phyloP scores from a whole-genome alignment of 2,329 filamentous ascomycete genomes.

The Boeremia exigua region DNA sequence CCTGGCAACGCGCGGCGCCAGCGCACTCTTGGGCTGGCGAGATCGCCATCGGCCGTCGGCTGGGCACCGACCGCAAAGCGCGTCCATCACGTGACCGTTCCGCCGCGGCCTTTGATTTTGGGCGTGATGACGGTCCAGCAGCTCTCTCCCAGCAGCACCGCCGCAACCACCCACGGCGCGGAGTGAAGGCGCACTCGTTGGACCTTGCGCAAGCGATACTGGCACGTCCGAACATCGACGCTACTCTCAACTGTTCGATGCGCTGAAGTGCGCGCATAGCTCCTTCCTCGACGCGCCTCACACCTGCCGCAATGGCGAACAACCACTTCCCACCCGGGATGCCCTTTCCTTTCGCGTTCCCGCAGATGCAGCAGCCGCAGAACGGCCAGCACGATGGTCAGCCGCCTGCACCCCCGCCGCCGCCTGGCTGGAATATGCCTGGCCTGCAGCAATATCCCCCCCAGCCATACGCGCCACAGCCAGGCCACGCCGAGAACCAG shows the following conservation, averaged over 20 bases:
- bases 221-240: background rate
- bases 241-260: constrained; percentile 15
- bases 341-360: constrained; percentile 30
- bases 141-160: background rate
- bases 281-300: constrained; percentile 17
- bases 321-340: constrained; percentile 33
- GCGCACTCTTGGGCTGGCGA: constrained; percentile 1
- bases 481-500: constrained; percentile 13
- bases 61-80: background rate
- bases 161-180: constrained; percentile 1
- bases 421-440: constrained; percentile 14
- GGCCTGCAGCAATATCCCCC: constrained; percentile 10
- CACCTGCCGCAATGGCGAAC: constrained; percentile 35
- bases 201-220: background rate
- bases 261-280: constrained; percentile 21
- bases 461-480: constrained; percentile 13
- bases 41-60: background rate
- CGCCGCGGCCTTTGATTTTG: constrained; percentile 16
- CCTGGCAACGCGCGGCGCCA: constrained; percentile 19
- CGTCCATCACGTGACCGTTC: constrained; percentile 9
- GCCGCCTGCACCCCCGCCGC: constrained; percentile 7
- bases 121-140: background rate
- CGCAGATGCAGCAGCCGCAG: constrained; percentile 9
- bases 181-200: background rate
- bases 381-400: constrained; percentile 9